These are phyloP conservation scores for Cytospora schulzeri DNA, from an alignment of 2,329 filamentous ascomycete species.

Conservation along the genomic window DNA sequence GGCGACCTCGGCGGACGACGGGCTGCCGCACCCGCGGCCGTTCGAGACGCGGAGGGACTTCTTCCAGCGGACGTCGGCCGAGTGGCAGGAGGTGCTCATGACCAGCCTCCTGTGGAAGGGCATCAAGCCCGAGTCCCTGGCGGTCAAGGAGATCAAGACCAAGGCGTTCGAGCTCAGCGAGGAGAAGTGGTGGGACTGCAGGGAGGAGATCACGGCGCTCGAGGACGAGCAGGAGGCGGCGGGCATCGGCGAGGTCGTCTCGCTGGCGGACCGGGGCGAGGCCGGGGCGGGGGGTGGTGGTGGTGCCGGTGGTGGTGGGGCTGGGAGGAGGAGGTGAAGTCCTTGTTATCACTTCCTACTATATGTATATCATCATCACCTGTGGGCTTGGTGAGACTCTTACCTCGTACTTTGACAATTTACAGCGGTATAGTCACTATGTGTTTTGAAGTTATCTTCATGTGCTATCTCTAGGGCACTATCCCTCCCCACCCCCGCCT, in stretches of 20 bases:
- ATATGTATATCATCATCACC: neutral
- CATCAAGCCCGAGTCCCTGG: slow-evolving; percentile 66
- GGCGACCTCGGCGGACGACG: slow-evolving; percentile 66
- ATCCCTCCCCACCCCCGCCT: no score
- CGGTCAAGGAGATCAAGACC: slow-evolving; percentile 89
- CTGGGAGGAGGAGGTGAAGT: slow-evolving; percentile 29
- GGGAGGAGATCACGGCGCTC: slow-evolving; percentile 86
- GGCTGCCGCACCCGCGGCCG: slow-evolving; percentile 74
- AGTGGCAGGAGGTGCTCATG: slow-evolving; percentile 89
- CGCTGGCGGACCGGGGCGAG: slow-evolving; percentile 72
- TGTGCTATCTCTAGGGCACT: no score
- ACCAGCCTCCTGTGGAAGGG: slow-evolving; percentile 71
- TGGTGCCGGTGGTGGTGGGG: slow-evolving; percentile 39
- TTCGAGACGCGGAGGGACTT: slow-evolving; percentile 93
- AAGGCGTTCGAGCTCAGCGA: slow-evolving; percentile 89
- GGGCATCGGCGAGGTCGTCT: slow-evolving; percentile 93
- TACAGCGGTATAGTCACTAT: no score
- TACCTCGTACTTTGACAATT: no score
- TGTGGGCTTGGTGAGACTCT: neutral
- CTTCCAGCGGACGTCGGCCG: slow-evolving; percentile 81
- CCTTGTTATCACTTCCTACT: neutral
- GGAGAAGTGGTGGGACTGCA: slow-evolving; percentile 97
- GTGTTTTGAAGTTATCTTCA: no score
- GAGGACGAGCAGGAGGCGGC: slow-evolving; percentile 97
- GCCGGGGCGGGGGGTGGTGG: slow-evolving; percentile 50